Evolutionary conservation across 2,329 filamentous ascomycete genomes (phyloP).

Genomic region (Pseudomassariella vexata): DNA sequence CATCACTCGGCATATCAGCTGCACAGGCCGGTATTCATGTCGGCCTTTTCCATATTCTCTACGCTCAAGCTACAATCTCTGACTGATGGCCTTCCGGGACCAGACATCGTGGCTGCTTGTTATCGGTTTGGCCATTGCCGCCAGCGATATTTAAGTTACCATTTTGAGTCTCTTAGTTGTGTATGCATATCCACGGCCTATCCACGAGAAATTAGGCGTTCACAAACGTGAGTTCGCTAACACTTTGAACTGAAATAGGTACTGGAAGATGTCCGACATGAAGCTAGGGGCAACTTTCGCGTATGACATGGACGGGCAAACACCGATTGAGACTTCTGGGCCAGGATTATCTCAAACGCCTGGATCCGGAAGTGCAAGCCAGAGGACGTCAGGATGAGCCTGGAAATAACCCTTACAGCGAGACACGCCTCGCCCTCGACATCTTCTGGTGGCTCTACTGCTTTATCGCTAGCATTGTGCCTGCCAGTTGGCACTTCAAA

Average conservation of each 20-base stretch:
- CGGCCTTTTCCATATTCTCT: constrained; percentile 14
- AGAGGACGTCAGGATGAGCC: constrained; percentile 3
- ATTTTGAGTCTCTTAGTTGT: no score
- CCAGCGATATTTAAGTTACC: constrained; percentile 12
- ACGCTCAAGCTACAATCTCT: constrained; percentile 12
- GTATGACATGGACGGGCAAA: no score
- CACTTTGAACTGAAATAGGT: no score
- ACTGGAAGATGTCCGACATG: background rate
- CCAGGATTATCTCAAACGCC: constrained; percentile 1
- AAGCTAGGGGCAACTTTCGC: background rate
- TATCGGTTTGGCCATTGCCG: constrained; percentile 10
- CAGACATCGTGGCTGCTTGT: constrained; percentile 15
- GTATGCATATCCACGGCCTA: no score
- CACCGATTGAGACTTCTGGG: no score
- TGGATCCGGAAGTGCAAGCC: constrained; percentile 8
- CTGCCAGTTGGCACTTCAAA: constrained; percentile 1
- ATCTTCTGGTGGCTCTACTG: constrained; percentile 12
- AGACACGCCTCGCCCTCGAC: constrained; percentile 11
- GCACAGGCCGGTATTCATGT: constrained; percentile 14
- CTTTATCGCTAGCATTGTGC: constrained; percentile 4
- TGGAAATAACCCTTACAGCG: constrained; percentile 3
- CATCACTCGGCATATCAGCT: constrained; percentile 14
- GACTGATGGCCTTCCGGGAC: constrained; percentile 5
- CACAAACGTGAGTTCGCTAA: no score
- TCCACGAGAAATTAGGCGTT: no score